These are phyloP conservation scores for Tilletia caries DNA, from an alignment of 1,284 basidiomycete species.

Conservation along the genomic window DNA sequence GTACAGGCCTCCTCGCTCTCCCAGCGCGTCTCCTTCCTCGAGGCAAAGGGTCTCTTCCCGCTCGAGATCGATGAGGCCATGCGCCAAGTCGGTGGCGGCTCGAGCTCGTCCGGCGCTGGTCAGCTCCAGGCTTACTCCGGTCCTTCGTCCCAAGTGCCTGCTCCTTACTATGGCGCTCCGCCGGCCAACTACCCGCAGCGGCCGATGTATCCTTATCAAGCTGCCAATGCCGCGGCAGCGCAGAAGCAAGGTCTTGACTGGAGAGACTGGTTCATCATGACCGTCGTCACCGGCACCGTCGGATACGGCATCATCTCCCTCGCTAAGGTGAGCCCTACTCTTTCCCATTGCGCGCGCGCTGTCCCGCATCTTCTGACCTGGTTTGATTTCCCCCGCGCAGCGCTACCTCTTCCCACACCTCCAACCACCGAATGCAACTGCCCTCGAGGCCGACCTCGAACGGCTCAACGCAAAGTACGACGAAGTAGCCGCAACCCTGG, in stretches of 20 bases:
- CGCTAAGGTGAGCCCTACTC: slow-evolving; percentile 65
- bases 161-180: slow-evolving; percentile 25
- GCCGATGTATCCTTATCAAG: slow-evolving; percentile 4
- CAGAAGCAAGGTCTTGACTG: slow-evolving; percentile 44
- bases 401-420: slow-evolving; percentile 91
- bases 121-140: not conserved
- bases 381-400: slow-evolving; percentile 55
- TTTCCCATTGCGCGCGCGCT: too few species aligned
- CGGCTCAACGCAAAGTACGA: slow-evolving; percentile 87
- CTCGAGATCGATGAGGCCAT: slow-evolving; percentile 85
- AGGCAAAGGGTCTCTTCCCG: slow-evolving; percentile 82
- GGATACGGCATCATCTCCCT: slow-evolving; percentile 83
- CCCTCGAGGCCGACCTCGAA: slow-evolving; percentile 83
- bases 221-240: slow-evolving; percentile 15
- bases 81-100: slow-evolving; percentile 56
- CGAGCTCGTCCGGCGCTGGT: not conserved
- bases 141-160: slow-evolving; percentile 53
- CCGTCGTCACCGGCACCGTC: slow-evolving; percentile 81
- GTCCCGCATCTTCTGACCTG: not conserved
- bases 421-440: slow-evolving; percentile 78
- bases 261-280: slow-evolving; percentile 66
- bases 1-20: slow-evolving; percentile 68
- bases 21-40: slow-evolving; percentile 85
- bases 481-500: slow-evolving; percentile 68
- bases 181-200: slow-evolving; percentile 13